phyloP scores from a whole-genome alignment of 768 basidiomycete genomes.

The Roridomyces roridus region DNA sequence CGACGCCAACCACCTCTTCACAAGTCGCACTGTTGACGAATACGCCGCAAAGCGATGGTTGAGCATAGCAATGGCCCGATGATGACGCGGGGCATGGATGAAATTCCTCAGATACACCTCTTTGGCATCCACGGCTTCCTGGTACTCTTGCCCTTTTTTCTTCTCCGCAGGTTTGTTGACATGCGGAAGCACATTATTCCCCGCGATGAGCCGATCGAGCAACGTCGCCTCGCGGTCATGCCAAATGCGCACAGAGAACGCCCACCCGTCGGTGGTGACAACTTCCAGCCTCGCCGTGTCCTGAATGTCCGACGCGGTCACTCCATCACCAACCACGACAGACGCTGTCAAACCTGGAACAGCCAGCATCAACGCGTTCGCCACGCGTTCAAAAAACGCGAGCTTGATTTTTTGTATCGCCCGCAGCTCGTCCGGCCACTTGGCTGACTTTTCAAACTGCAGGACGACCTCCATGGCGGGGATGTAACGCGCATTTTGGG shows the following conservation, averaged over 20 bases:
- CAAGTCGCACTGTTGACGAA: slow-evolving; percentile 83
- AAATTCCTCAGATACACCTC: slow-evolving; percentile 74
- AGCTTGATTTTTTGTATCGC: slow-evolving; percentile 95
- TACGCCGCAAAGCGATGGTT: slow-evolving; percentile 83
- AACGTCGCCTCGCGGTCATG: slow-evolving; percentile 86
- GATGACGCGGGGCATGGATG: slow-evolving; percentile 82
- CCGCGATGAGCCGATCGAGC: slow-evolving; percentile 70
- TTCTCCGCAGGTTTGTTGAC: slow-evolving; percentile 36
- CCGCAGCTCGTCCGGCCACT: slow-evolving; percentile 93
- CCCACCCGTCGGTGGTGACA: slow-evolving; percentile 82
- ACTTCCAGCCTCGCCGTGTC: slow-evolving; percentile 81
- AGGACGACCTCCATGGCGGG: slow-evolving; percentile 77
- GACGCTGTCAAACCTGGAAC: slow-evolving; percentile 57
- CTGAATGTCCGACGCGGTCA: slow-evolving; percentile 56
- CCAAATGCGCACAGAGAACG: slow-evolving; percentile 84
- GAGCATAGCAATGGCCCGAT: slow-evolving; percentile 79
- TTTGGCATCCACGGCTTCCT: slow-evolving; percentile 61
- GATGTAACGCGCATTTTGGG: slow-evolving; percentile 66
- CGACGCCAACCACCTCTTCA: slow-evolving; percentile 91
- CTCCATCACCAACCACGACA: slow-evolving; percentile 63
- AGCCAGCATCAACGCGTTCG: slow-evolving; percentile 61
- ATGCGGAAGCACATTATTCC: slow-evolving; percentile 48
- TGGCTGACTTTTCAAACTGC: slow-evolving; percentile 90
- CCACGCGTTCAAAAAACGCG: slow-evolving; percentile 88
- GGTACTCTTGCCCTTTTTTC: slow-evolving; percentile 53